Evolutionary conservation across 257 asterid genomes (phyloP), one percentile per base, ranked within the genome.

Genomic region (Linderniella brevidens): DNA sequence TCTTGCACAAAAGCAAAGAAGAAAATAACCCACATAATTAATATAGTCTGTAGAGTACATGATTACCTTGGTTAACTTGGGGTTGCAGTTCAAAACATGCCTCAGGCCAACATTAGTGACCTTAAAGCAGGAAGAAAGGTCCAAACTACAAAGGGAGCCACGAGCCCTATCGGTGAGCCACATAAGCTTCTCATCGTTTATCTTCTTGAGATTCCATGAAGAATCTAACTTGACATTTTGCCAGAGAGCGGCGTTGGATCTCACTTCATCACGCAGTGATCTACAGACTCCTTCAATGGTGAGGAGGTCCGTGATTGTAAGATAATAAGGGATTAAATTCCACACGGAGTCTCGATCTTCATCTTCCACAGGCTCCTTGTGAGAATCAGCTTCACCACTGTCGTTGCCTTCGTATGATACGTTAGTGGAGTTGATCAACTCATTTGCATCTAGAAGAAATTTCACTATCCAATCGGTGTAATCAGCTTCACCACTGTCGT

Each of bases 241-340:
- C 97, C 97, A 86, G 17, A 86, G 55, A 62, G 71, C 82, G 35
- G 93, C 73, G 49, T 86, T 92, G 25, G 59, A 63, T 19, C 13
- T 77, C 48, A 86, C 92, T 7, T 72, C 70, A 39, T 75, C 72
- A 1, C 74, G 57, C 58, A 86, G 48, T 0, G 78, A 41, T 66
- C 68, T 82, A 75, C 93, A 86, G 55, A 82, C 94, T 62, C 62
- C 59, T 73, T 77, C 93, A 19, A 79, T 57, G 18, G 80, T 58
- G 20, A 82, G 75, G 44, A 82, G 93, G 63, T 86, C 93, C 57
- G 43, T 47, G 50, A 75, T 59, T 14, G 68, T 74, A 42, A 86
- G 76, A 70, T 69, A 69, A 54, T 65, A 56, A 57, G 79, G 77
- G 61, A 77, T 78, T 52, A 59, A 73, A 35, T 56, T 54, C 46